Evolutionary conservation across 2,329 filamentous ascomycete genomes (phyloP), one percentile per base, ranked within the genome.

Genomic region (Verticillium albo-atrum): DNA sequence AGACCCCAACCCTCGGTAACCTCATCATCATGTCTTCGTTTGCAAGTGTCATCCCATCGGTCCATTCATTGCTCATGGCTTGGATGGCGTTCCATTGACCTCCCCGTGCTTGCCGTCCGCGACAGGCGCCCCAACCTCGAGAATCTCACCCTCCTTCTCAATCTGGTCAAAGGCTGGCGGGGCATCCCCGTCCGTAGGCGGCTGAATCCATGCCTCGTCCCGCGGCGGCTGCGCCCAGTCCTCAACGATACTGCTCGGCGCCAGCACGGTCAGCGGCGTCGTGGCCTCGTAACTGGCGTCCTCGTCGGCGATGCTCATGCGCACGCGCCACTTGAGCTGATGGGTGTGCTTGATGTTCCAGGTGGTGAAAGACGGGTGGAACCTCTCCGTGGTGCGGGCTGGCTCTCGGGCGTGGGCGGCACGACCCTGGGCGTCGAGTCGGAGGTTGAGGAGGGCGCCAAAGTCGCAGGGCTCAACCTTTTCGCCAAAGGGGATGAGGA

Each of bases 131-230:
- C n/a, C 20, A 3, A 20, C 42, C n/a, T 20, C 42, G 9, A 50
- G 17, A 25, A 50, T 50, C n/a, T 23, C 42, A 3, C 42, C 42
- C 26, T 57, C 55, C 55, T 57, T 52, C 27, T 57, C 23, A 1
- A 51, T 42, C 42, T 57, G 26, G 6, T 42, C 55, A 34, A 57
- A 57, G 2, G 55, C 28, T 2, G 55, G 55, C 42, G 55, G 55
- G 15, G 55, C 55, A 15, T 57, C 55, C 7, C 12, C 42, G 26
- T 57, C 27, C 5, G 55, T 42, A 15, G 55, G 55, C 9, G 55
- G 55, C n/a, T 52, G 55, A 15, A 57, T 57, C 55, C 55, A 57
- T n/a, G 55, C 23, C 55, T 57, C 55, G 12, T 42, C 27, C 27
- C 25, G 28, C 37, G 55, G 37, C 42, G 55, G 55, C n/a, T 25